Conservation (phyloP, 306 rosid genomes). For the Hippophae gyantsensis region DNA sequence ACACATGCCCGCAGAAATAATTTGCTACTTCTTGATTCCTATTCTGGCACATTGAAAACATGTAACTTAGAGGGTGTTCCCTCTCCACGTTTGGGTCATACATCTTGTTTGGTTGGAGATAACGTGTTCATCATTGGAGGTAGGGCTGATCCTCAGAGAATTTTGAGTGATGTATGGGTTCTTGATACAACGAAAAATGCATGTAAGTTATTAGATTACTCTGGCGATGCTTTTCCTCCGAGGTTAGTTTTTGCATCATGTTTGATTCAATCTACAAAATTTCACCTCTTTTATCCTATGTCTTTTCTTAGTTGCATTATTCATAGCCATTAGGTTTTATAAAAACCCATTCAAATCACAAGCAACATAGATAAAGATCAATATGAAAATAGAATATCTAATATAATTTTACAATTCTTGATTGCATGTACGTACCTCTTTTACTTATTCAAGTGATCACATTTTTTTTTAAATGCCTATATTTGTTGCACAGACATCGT, state of each 20-base stretch:
- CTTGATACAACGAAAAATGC: conserved; percentile 33
- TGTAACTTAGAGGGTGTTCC: conserved; percentile 33
- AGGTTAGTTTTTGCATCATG: conserved; percentile 35
- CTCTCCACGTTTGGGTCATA: conserved; percentile 66
- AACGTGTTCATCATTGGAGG: conserved; percentile 74
- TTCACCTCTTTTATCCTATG: too few species aligned
- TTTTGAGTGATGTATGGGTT: conserved; percentile 72
- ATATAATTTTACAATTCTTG: too few species aligned
- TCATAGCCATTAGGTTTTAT: neutral
- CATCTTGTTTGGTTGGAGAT: conserved; percentile 58
- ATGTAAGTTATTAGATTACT: conserved; percentile 50
- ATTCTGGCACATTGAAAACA: conserved; percentile 37
- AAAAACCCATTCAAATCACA: too few species aligned
- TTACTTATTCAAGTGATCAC: neutral
- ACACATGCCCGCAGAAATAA: conserved; percentile 74
- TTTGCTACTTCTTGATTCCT: conserved; percentile 48
- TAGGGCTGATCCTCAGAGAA: conserved; percentile 68
- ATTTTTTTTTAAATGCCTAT: conserved; percentile 13
- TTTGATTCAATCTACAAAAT: too few species aligned
- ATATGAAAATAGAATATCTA: too few species aligned
- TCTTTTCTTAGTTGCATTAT: neutral
- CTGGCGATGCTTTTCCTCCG: conserved; percentile 53
- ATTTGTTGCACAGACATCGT: conserved; percentile 57
- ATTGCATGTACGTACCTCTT: neutral
- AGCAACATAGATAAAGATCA: too few species aligned